These are phyloP conservation scores for Breynia disticha DNA, from an alignment of 441 rosid species.

Conservation along the genomic window DNA sequence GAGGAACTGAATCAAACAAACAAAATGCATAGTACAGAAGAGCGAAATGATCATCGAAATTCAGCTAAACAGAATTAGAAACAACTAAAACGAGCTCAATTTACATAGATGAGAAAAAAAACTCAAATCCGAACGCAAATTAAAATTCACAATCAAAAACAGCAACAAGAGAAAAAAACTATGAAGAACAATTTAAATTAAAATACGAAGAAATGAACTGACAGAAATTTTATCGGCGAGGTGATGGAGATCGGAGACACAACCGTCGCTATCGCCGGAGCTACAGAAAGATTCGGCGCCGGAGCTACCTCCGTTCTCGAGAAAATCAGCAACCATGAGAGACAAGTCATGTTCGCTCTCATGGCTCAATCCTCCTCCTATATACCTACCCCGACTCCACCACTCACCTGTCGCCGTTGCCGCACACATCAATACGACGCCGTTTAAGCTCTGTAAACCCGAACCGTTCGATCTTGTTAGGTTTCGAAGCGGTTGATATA, in stretches of 20 bases:
- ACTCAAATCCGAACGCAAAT: no score
- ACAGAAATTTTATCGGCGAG: slow-evolving; percentile 79
- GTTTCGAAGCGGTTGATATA: not conserved
- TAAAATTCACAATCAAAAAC: no score
- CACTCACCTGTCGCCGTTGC: slow-evolving; percentile 27
- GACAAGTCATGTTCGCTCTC: slow-evolving; percentile 89
- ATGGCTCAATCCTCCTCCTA: slow-evolving; percentile 52
- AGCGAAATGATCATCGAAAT: no score
- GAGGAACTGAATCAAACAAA: no score
- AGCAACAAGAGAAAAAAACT: not conserved
- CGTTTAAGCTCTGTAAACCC: no score
- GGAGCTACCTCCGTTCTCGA: slow-evolving; percentile 63
- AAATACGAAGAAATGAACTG: no score
- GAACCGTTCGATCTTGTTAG: no score
- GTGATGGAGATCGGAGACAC: slow-evolving; percentile 56
- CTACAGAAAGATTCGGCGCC: slow-evolving; percentile 65
- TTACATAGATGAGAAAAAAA: no score
- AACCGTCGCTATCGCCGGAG: slow-evolving; percentile 87
- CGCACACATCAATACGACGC: slow-evolving; percentile 25
- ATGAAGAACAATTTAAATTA: no score
- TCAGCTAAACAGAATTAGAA: no score
- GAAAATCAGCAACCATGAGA: slow-evolving; percentile 73
- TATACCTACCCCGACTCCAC: slow-evolving; percentile 24
- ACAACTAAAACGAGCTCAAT: no score
- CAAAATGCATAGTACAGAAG: no score